A percentile compares a stretch with the other conserved stretches of the same genome.
Evolutionary conservation across 768 basidiomycete genomes (phyloP).

Genomic region (Suillus plorans): DNA sequence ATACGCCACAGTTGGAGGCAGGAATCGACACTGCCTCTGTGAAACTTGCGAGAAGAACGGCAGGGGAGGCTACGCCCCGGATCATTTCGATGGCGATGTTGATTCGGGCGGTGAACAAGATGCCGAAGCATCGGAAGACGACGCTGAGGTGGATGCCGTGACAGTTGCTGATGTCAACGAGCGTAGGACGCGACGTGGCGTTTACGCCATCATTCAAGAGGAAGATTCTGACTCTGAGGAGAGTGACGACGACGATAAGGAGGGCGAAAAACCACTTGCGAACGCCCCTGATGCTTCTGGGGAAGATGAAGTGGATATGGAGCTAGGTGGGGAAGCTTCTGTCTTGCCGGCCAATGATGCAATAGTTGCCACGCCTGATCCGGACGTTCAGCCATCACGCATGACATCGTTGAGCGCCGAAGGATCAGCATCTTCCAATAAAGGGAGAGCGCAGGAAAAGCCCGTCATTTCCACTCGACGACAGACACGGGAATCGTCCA

Average conservation of each 20-base stretch:
- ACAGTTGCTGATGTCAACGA: conserved; percentile 68
- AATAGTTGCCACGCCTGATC: conserved; percentile 15
- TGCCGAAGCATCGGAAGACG: conserved; percentile 36
- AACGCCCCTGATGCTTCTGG: conserved; percentile 40
- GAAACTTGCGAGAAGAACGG: conserved; percentile 82
- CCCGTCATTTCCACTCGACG: conserved; percentile 62
- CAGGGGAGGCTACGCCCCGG: conserved; percentile 67
- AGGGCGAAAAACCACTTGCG: conserved; percentile 48
- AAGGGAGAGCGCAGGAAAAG: conserved; percentile 39
- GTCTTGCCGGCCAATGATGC: conserved; percentile 22
- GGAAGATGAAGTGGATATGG: conserved; percentile 52
- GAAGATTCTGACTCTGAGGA: conserved; percentile 57
- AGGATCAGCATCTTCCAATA: conserved; percentile 28
- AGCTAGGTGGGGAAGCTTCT: conserved; percentile 35
- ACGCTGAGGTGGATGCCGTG: conserved; percentile 47
- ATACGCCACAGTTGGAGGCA: conserved; percentile 53
- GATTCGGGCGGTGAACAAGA: conserved; percentile 48
- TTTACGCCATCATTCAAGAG: conserved; percentile 69
- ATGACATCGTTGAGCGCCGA: conserved; percentile 36
- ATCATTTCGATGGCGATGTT: conserved; percentile 52
- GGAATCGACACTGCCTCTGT: conserved; percentile 77
- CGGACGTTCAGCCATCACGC: conserved; percentile 29
- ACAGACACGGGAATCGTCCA: conserved; percentile 53
- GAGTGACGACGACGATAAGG: conserved; percentile 53
- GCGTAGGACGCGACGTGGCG: conserved; percentile 76